Base-by-base conservation (phyloP, 768 basidiomycete species). In the Trametes sanguinea region DNA sequence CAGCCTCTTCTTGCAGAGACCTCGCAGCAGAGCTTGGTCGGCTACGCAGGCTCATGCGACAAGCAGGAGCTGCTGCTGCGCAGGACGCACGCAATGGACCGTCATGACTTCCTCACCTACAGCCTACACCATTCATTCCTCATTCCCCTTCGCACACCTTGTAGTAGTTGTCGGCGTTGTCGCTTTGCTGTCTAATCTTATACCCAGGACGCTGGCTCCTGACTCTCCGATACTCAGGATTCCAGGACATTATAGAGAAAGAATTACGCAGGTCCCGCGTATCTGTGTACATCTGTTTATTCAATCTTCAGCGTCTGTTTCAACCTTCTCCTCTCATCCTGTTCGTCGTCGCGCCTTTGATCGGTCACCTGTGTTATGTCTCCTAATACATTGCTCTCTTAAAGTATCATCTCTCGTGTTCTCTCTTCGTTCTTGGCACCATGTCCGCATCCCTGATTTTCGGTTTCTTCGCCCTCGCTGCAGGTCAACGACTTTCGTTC, bases 21-120 rank as follows among this genome's bases (percentile, higher is more conserved):
- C 72, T 92, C 33, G 76, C 87, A 5, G 76, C 78, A 32, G 90
- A 92, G 71, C 77, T 92, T 47, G 81, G 84, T 51, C 80, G 89
- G 60, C 75, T 93, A 69, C 80, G 88, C 69, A 81, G 90, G 66
- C 79, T 93, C 43, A 92, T 93, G 85, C 88, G 83, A 68, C 75
- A 76, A 43, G 80, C 83, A 67, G 76, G 79, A 1, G 76, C 62
- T 11, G 53, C 53, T 51, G 47, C 60, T 29, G 62, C 60, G 42
- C 39, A 50, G 40, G 67, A 60, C 42, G 57, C 63, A 54, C 47
- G 57, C 32, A 51, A 52, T 27, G 63, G 62, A 57, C 54, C 51
- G 40, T 61, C 67, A 58, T 61, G 48, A 61, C 22, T 48, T 33
- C 22, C 22, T 22, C 45, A 6, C 39, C n/a, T 13, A 13, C 37